A percentile compares a stretch with the other conserved stretches of the same genome.
Conservation (phyloP, 2,329 filamentous ascomycete genomes). For the Aspergillus alliaceus region DNA sequence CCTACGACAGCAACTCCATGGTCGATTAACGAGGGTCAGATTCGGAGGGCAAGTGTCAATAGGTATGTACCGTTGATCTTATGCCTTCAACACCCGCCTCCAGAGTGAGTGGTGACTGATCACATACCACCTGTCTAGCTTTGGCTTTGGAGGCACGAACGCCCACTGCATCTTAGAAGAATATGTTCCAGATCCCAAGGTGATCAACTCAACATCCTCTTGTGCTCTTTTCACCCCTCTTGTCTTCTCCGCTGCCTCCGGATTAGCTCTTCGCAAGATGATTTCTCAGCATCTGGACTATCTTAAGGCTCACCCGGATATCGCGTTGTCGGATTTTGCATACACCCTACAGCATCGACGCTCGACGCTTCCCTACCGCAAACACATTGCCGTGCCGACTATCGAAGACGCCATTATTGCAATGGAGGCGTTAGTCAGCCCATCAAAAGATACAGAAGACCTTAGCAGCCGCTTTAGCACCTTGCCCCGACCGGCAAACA, state of each 20-base stretch:
- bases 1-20: slow-evolving; percentile 14
- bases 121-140: neutral
- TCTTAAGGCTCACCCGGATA: neutral
- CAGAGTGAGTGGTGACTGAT: neutral
- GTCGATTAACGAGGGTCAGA: slow-evolving; percentile 7
- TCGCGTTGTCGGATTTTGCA: neutral
- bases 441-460: neutral
- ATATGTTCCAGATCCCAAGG: neutral
- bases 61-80: neutral
- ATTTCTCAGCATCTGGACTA: neutral
- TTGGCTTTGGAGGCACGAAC: slow-evolving; percentile 15
- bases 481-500: neutral
- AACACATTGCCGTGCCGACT: neutral
- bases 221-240: slow-evolving; percentile 5
- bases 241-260: slow-evolving; percentile 9
- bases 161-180: slow-evolving; percentile 13
- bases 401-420: no score
- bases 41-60: slow-evolving; percentile 5
- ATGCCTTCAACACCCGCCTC: no score
- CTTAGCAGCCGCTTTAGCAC: neutral
- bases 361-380: neutral
- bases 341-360: neutral
- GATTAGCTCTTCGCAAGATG: neutral
- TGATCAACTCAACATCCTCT: neutral
- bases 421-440: no score